Evolutionary conservation across 306 rosid species (phyloP).

Genomic region (Cyamopsis tetragonoloba): DNA sequence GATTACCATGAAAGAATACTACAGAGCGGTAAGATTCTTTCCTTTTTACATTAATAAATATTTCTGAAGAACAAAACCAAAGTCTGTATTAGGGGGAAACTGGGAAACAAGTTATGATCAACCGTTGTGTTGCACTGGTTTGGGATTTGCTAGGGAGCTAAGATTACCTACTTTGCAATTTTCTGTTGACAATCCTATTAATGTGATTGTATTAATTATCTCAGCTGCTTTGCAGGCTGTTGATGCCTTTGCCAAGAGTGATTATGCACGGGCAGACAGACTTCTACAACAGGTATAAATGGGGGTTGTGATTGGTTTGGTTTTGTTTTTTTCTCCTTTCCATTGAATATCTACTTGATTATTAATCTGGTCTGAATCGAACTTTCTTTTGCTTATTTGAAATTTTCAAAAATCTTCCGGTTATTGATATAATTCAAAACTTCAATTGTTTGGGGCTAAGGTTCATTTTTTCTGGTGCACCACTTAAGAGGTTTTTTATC

Average conservation of each 20-base stretch:
- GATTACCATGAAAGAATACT: conserved; percentile 41
- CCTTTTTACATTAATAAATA: background rate
- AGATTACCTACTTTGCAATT: no score
- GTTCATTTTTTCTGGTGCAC: no score
- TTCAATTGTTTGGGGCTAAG: background rate
- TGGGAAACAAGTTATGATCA: background rate
- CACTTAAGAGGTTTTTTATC: no score
- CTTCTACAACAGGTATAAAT: conserved; percentile 26
- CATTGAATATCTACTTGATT: background rate
- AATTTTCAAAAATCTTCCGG: background rate
- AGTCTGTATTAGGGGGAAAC: background rate
- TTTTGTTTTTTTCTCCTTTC: background rate
- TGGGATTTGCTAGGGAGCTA: no score
- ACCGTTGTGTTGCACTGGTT: background rate
- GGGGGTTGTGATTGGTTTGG: background rate
- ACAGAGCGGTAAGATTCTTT: conserved; percentile 32
- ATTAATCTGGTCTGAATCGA: background rate
- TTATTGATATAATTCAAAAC: background rate
- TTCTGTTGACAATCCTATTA: background rate
- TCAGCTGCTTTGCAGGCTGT: conserved; percentile 32
- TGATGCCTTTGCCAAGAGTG: conserved; percentile 33
- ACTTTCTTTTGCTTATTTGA: background rate
- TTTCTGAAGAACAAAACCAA: conserved; percentile 7
- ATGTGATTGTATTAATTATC: background rate
- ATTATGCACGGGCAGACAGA: conserved; percentile 30